Evolutionary conservation across 129 eudicot genomes (phyloP).

Genomic region (Helichrysum umbraculigerum): DNA sequence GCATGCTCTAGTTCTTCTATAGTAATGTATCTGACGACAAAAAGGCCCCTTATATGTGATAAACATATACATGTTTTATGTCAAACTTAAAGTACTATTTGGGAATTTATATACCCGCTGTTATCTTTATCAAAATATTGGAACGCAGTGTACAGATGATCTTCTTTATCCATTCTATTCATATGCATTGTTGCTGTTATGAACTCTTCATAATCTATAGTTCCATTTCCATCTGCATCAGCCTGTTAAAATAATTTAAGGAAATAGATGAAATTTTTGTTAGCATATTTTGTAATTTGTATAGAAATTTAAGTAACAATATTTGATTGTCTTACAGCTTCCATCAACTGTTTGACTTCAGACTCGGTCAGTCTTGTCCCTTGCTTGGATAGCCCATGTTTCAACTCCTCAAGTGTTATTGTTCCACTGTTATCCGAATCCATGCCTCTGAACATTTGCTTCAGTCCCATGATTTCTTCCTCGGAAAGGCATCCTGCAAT

Average conservation of each 20-base stretch:
- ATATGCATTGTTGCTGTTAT: constrained; percentile 94
- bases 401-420: constrained; percentile 83
- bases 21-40: constrained; percentile 58
- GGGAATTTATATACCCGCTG: constrained; percentile 58
- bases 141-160: constrained; percentile 91
- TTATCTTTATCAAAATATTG: constrained; percentile 83
- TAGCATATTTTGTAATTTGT: not conserved
- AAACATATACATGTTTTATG: not conserved
- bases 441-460: constrained; percentile 86
- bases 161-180: constrained; percentile 92
- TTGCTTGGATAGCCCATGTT: constrained; percentile 68
- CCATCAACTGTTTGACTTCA: constrained; percentile 85
- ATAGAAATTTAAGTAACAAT: not conserved
- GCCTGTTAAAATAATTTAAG: constrained; percentile 42
- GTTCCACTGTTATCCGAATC: constrained; percentile 83
- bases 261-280: not conserved
- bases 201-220: constrained; percentile 86
- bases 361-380: constrained; percentile 70
- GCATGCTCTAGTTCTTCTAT: constrained; percentile 88
- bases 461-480: constrained; percentile 90
- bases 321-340: constrained; percentile 60
- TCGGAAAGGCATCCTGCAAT: constrained; percentile 93
- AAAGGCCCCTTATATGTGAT: not conserved
- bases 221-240: constrained; percentile 93
- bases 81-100: not conserved